Base-by-base conservation (phyloP, 176 grass and related monocot genomes). In the Zea luxurians region DNA sequence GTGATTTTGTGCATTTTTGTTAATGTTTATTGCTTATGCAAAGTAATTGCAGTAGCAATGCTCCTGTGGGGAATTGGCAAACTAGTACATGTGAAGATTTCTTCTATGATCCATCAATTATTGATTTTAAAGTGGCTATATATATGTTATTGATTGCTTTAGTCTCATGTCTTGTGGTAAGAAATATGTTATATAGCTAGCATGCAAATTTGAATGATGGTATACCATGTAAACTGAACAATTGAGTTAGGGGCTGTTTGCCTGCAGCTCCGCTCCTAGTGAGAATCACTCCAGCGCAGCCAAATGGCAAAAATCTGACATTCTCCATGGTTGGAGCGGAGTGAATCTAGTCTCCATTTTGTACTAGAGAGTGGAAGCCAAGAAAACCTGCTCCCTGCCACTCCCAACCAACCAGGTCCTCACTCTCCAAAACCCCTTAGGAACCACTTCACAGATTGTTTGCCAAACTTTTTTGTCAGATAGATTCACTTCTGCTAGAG, bases 101-200 rank as follows among this genome's bases (percentile, higher is more conserved):
- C 42, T 13, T 49, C 57, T 77, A 54, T 48, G 11, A 61, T 76
- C 8, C 37, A 73, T 20, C 40, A 40, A 37, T 74, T 43, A 42
- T 74, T 74, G 47, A 45, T 65, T 52, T 59, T 68, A 68, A 34
- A 8, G 54, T 62, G 13, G 2, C 34, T 50, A 84, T 66, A 36
- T 69, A 43, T 43, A 34, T 63, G n/a, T 63, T 61, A 48, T 70
- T 60, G 21, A 37, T 82, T 8, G 8, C 44, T 77, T 21, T 34
- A 10, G 52, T 62, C 0, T 4, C 52, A 49, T 27, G 34, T 76
- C 9, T 54, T 49, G 48, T 48, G 41, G 62, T 68, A 60, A 60
- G 63, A 81, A 20, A 6, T 15, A 48, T 41, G 44, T 48, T 34
- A 27, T 50, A 21, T 58, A 59, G n/a, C 20, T 58, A 18, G 54